Base-by-base conservation (phyloP, 148 eudicot genomes). In the Polygonum maritimum region DNA sequence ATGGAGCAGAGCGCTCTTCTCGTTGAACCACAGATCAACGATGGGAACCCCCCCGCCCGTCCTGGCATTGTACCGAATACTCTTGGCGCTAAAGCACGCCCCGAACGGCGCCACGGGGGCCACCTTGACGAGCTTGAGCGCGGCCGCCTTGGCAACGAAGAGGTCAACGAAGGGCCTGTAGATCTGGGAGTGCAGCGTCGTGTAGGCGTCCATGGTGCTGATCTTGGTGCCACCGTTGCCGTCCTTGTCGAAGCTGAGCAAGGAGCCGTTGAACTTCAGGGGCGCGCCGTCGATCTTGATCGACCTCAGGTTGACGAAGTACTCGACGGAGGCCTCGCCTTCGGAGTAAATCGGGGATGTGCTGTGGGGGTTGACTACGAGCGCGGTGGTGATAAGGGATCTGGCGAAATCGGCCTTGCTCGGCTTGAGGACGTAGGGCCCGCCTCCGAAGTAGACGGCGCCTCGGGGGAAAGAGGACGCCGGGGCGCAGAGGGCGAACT, bases 401-500 rank as follows among this genome's bases (percentile, higher is more conserved):
- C 31, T 77, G 0, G 79, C 69, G 69, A 76, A 73, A 39, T 84
- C 83, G 3, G n/a, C 2, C 6, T 13, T 60, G 21, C 21, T 60
- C 0, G 85, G 85, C n/a, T 79, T 81, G 19, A 83, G 67, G 35
- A 55, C 35, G 48, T 87, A 85, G 0, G 90, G 88, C 5, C 88
- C 88, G 2, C 86, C 82, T 0, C 92, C 90, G 31, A 89, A 89
- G 52, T 80, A 86, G 0, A 85, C 48, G 7, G 75, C 83, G 12
- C 90, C 90, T 2, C 76, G 83, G 15, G 45, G 3, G 0, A 76
- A 39, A 0, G 31, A 44, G 1, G 79, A n/a, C 11, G 79, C 2
- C 3, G 78, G 78, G 16, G 65, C 21, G 65, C 79, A 77, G 1
- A 77, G 69, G 21, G 79, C 79, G 48, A 77, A 77, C 39, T 77